Percentiles rank a stretch among this genome's conserved stretches.
These are phyloP conservation scores for Phytophthora pini DNA, from an alignment of 352 stramenopile species.

Conservation along the genomic window DNA sequence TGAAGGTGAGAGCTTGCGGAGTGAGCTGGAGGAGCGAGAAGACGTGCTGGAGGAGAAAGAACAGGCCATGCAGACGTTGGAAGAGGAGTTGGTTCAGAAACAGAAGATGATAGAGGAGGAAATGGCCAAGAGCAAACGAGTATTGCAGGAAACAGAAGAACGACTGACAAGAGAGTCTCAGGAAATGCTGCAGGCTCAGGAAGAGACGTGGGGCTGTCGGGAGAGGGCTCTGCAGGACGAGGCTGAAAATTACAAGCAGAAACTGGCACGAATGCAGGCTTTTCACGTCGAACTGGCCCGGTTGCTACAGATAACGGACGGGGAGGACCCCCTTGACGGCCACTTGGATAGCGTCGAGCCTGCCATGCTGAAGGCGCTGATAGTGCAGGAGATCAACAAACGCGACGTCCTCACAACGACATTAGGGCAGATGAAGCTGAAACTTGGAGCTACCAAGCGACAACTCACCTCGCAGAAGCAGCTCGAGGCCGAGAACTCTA, in stretches of 20 bases:
- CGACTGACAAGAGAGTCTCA: conserved; percentile 32
- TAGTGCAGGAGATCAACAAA: conserved; percentile 47
- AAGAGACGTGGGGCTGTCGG: conserved; percentile 38
- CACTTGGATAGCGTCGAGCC: conserved; percentile 23
- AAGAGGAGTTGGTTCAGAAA: conserved; percentile 36
- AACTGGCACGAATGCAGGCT: conserved; percentile 29
- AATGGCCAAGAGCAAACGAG: conserved; percentile 33
- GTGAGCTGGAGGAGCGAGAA: conserved; percentile 30
- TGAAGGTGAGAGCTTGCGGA: conserved; percentile 46
- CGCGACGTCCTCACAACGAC: conserved; percentile 25
- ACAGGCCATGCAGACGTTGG: conserved; percentile 23
- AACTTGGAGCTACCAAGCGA: conserved; percentile 45
- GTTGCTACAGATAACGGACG: conserved; percentile 34
- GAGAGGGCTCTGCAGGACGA: conserved; percentile 29
- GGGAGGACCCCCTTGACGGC: conserved; percentile 2
- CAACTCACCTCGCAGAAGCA: conserved; percentile 47
- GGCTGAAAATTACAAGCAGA: conserved; percentile 16
- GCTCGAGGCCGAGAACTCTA: conserved; percentile 56
- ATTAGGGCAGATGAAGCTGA: conserved; percentile 37
- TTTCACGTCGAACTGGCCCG: conserved; percentile 49
- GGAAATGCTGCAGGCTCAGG: conserved; percentile 41
- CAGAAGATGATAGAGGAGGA: conserved; percentile 40
- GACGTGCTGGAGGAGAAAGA: conserved; percentile 22
- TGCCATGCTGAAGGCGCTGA: conserved; percentile 41
- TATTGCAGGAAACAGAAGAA: conserved; percentile 25